Evolutionary conservation across 495 filamentous ascomycete species (phyloP), one percentile per base, ranked within the genome.

Genomic region (Daldinia vernicosa): DNA sequence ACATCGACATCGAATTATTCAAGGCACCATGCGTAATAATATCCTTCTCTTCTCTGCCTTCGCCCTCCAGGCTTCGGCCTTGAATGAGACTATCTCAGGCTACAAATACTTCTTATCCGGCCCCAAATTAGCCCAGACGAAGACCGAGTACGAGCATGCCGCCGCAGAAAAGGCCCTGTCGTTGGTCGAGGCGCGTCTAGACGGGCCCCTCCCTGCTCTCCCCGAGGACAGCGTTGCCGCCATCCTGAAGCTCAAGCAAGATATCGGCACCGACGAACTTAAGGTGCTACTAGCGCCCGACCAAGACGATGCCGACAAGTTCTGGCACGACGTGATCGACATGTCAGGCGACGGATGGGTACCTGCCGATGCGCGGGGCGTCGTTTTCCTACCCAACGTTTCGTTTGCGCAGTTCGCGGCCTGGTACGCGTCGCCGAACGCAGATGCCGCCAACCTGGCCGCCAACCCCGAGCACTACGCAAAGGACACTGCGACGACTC

Each of bases 391-490:
- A 4, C 63, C 70, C 1, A 70, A 68, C 15, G 65, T 77, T 22
- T 62, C 61, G 1, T 62, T 45, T 15, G 9, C 47, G 24, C 15
- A 33, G 9, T 77, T 77, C 50, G 71, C 66, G 0, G 22, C 62
- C 7, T 76, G 75, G 75, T 74, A 73, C 26, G 55, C 63, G 27
- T 72, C 75, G 15, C 35, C 58, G 3, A 60, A 63, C 5, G 75
- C 75, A 7, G 75, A 76, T 24, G 63, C 56, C 12, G 74, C 75
- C 11, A 77, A 77, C 39, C 28, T 67, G 19, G 63, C 72, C 8
- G 74, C 75, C 4, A 74, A 77, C 30, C 75, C 75, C 3, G 75
- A 77, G 66, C 75, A 77, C 40, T 77, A 77, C 24, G 59, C 32
- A 9, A 77, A 77, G 51, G 55, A 74, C 8, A 76, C 74, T 11